Evolutionary conservation across 1,139 yeast genomes (phyloP).

Genomic region (Wickerhamiella infanticola): DNA sequence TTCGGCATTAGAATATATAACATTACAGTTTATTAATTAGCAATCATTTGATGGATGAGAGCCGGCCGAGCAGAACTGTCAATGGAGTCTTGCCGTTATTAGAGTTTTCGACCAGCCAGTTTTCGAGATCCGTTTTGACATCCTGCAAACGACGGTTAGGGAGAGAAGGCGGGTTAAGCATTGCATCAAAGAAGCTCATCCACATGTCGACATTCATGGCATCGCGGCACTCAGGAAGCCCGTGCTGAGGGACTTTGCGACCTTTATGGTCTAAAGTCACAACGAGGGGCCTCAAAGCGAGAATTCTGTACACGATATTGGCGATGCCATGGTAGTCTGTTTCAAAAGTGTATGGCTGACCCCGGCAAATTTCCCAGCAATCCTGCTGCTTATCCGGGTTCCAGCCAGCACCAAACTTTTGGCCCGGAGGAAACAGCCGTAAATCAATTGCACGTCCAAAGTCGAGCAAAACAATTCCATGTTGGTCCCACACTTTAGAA

Average conservation of each 20-base stretch:
- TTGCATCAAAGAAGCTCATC: slow-evolving; percentile 46
- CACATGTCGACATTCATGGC: slow-evolving; percentile 29
- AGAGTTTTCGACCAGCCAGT: slow-evolving; percentile 26
- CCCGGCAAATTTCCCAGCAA: slow-evolving; percentile 55
- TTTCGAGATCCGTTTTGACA: slow-evolving; percentile 32
- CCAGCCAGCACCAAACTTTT: slow-evolving; percentile 48
- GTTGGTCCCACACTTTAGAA: slow-evolving; percentile 31
- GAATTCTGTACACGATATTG: slow-evolving; percentile 51
- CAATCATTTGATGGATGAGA: not conserved
- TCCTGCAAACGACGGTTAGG: slow-evolving; percentile 31
- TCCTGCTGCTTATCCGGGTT: slow-evolving; percentile 48
- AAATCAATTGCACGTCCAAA: slow-evolving; percentile 75
- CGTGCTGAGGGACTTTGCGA: not conserved
- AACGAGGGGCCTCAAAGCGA: slow-evolving; percentile 28
- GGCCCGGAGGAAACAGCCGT: slow-evolving; percentile 33
- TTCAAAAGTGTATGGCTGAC: slow-evolving; percentile 59
- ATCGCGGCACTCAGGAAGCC: not conserved
- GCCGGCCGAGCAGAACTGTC: slow-evolving; percentile 7
- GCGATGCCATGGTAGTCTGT: slow-evolving; percentile 83
- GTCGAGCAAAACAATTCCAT: slow-evolving; percentile 58
- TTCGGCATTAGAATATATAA: too few relatives aligned
- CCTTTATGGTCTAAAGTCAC: not conserved
- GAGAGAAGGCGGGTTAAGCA: slow-evolving; percentile 41
- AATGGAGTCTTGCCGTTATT: slow-evolving; percentile 17
- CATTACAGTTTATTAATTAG: too few relatives aligned